Evolutionary conservation across 306 rosid genomes (phyloP), one percentile per base, ranked within the genome.

Genomic region (Pterocarpus santalinus): DNA sequence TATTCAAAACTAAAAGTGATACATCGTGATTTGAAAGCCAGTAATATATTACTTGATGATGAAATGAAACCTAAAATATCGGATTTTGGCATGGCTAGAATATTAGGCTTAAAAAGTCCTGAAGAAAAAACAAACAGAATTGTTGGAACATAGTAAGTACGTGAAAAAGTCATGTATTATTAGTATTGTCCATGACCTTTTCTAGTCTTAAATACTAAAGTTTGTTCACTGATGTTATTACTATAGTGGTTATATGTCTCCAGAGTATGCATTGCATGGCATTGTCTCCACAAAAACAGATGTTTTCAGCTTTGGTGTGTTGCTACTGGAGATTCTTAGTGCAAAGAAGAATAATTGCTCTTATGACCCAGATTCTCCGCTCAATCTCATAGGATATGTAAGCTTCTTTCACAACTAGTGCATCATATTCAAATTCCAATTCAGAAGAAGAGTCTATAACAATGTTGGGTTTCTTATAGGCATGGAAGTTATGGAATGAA

Each of bases 81-180:
- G 15, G 87, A 86, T 69, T 85, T 87, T 70, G 89, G 86, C 77
- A 69, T 89, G 79, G 87, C 89, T 6, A 73, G 77, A 44, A 85
- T 85, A 80, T 87, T 85, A 53, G 78, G 61, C 1, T 35, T 55
- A 52, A 65, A 70, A 5, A 76, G 43, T 43, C 44, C 30, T 0
- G 85, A 86, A 77, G 88, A 79, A 55, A 83, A 81, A 7, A 81
- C 86, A 65, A 81, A 66, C 6, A 60, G 84, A 55, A 44, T 87
- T 44, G 87, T 80, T 55, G 88, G 88, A 22, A 85, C 91, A 71
- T 73, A 51, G 85, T 81, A 79, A 81, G 86, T 73, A 16, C 7
- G 39, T 9, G 8, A 6, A 33, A 7, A 11, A 2, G 6, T 34
- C 10, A n/a, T 41, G 11, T 33, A 60, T 7, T 43, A 22, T 61